Base-by-base conservation (phyloP, 2,329 filamentous ascomycete genomes). In the Aureobasidium sp. region DNA sequence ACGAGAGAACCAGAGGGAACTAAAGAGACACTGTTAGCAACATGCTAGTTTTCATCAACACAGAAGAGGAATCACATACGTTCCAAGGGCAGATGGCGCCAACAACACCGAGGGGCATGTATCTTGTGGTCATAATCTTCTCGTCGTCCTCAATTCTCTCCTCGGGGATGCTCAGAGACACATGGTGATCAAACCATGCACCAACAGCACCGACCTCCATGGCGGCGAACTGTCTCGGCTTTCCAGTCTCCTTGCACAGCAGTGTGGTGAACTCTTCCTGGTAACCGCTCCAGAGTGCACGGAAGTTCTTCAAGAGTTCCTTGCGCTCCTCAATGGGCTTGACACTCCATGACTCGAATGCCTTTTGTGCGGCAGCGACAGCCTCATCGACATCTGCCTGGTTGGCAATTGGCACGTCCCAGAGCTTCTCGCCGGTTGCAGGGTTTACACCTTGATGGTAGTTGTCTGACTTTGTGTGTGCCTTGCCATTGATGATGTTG, bases 1-100 rank as follows among this genome's bases (percentile, higher is more conserved):
- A 69, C 5, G 75, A 77, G 3, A 84, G 71, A 27, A 79, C 68
- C n/a, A 86, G 69, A 5, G 83, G 83, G 63, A 81, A 79, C 70
- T 80, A 81, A 73, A 76, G 80, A 30, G 75, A 75, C 62, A 72
- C 76, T 63, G 74, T 75, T 45, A 79, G 51, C 16, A 34, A 14
- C 16, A 10, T 10, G 3, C 29, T 3, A 5, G 5, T 9, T 21
- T 21, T 21, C 21, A 21, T 21, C 21, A 14, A 30, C 5, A 47
- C 2, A 25, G 10, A 21, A n/a, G 9, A 53, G 4, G 9, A 7
- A 5, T 8, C 27, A 48, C 49, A 1, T 53, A 53, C 49, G 70
- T 80, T 81, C 74, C 77, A 81, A 25, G 76, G 76, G 65, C 74
- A 77, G 64, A 78, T 77, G 54, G 74, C 76, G 45, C 69, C 73